Conservation (phyloP, 2,329 filamentous ascomycete genomes). For the Aureobasidium sp. region DNA sequence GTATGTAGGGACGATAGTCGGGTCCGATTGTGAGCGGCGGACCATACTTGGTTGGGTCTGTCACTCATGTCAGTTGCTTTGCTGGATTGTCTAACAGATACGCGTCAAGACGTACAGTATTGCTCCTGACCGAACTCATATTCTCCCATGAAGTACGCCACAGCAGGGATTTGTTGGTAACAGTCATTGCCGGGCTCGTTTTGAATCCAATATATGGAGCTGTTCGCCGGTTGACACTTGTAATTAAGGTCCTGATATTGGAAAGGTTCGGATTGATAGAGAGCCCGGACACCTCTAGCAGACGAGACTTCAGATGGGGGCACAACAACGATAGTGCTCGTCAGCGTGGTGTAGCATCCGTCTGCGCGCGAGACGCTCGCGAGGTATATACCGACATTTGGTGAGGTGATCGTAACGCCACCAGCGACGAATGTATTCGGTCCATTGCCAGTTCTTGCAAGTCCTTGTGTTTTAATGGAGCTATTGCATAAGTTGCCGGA, state of each 20-base stretch:
- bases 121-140: background rate
- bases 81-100: background rate
- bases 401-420: background rate
- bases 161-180: slow-evolving; percentile 20
- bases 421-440: background rate
- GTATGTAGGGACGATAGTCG: background rate
- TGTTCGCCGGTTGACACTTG: slow-evolving; percentile 16
- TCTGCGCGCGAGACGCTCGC: background rate
- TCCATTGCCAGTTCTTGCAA: background rate
- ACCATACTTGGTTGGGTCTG: background rate
- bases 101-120: background rate
- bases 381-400: background rate
- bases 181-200: slow-evolving; percentile 15
- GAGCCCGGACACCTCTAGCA: slow-evolving; percentile 16
- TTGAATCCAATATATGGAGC: slow-evolving; percentile 13
- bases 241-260: slow-evolving; percentile 20
- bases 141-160: slow-evolving; percentile 17
- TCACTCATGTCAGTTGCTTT: background rate
- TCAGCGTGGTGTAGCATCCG: background rate
- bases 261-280: slow-evolving; percentile 15
- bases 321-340: background rate
- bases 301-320: slow-evolving; percentile 14
- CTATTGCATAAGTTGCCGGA: background rate
- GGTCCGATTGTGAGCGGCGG: background rate
- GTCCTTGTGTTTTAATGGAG: background rate